A percentile compares a stretch with the other conserved stretches of the same genome.
Evolutionary conservation across 1,284 basidiomycete genomes (phyloP).

Genomic region (Phlebopus sp.): DNA sequence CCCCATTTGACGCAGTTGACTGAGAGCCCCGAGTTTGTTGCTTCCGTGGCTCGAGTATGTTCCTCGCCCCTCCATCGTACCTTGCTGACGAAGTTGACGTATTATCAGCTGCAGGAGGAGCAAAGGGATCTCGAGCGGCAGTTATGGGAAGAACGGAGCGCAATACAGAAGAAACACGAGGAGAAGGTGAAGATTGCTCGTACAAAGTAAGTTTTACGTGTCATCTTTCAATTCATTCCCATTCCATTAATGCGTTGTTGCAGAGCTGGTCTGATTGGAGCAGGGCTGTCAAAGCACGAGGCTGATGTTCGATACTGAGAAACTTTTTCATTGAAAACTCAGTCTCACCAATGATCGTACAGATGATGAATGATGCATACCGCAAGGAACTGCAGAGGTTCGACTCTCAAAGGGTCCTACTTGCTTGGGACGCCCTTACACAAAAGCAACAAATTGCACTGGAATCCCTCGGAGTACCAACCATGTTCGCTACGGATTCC

Average conservation of each 20-base stretch:
- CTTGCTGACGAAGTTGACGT: conserved; percentile 3
- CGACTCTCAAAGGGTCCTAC: conserved; percentile 59
- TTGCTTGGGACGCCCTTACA: conserved; percentile 73
- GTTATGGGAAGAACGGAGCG: conserved; percentile 60
- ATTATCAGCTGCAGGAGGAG: conserved; percentile 51
- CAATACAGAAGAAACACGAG: conserved; percentile 60
- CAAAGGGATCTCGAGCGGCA: conserved; percentile 64
- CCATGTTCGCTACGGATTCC: conserved; percentile 60
- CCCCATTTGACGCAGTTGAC: conserved; percentile 53
- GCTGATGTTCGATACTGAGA: conserved; percentile 49
- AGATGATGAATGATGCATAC: conserved; percentile 64
- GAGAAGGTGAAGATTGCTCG: conserved; percentile 64
- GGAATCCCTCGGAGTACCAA: conserved; percentile 58
- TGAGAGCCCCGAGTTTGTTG: conserved; percentile 47
- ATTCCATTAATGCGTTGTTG: neutral
- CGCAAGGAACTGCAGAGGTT: conserved; percentile 62
- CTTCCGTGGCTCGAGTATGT: conserved; percentile 48
- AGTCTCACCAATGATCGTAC: conserved; percentile 15
- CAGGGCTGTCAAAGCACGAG: conserved; percentile 63
- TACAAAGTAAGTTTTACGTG: conserved; percentile 52
- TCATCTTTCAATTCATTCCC: conserved; percentile 7
- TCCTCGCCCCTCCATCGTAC: conserved; percentile 1
- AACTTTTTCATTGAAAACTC: conserved; percentile 3
- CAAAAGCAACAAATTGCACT: conserved; percentile 64
- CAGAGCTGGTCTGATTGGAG: conserved; percentile 58